Evolutionary conservation across 352 stramenopile species (phyloP), one percentile per base, ranked within the genome.

Genomic region (Globisporangium nagaii): DNA sequence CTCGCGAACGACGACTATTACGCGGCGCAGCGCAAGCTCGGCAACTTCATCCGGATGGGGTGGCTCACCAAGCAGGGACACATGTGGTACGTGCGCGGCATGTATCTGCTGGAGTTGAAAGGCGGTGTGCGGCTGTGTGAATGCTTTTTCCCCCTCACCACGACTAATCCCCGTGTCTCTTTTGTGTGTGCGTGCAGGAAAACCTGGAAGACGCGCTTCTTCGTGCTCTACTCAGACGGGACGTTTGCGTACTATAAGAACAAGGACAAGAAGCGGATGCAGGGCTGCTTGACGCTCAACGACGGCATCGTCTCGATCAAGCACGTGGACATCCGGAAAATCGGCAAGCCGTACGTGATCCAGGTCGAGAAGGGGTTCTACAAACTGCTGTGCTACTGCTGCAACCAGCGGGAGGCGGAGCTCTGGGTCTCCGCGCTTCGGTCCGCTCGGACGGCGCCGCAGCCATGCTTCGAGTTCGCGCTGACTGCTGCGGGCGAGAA

Each of bases 301-400:
- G 85, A 95, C 42, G 85, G 85, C 27, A 80, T 95, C 19, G 76
- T 95, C 11, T 83, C 80, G 20, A 63, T 95, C 17, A 80, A 92
- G 54, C 79, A 91, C 50, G 74, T 90, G 25, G 85, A 95, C 48
- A 71, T 89, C 27, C 78, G 78, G 0, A 63, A 70, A 20, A 70
- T 76, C 4, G 68, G 63, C n/a, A 86, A 88, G 30, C 56, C 71
- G 19, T 91, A 95, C 62, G 79, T 84, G 24, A 88, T 95, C 39
- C 76, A 91, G 63, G 68, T 95, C 49, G 76, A 87, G 47, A 95
- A 95, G 49, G 85, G 85, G 0, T 95, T 88, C 60, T 95, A 95
- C 44, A 69, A 66, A 28, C 68, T 95, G 40, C 68, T 88, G 25
- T 95, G 85, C 63, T 86, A 83, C 56, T 91, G 81, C 46, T 81